phyloP scores from a whole-genome alignment of 352 stramenopile genomes.

The Elongisporangium prolatum region DNA sequence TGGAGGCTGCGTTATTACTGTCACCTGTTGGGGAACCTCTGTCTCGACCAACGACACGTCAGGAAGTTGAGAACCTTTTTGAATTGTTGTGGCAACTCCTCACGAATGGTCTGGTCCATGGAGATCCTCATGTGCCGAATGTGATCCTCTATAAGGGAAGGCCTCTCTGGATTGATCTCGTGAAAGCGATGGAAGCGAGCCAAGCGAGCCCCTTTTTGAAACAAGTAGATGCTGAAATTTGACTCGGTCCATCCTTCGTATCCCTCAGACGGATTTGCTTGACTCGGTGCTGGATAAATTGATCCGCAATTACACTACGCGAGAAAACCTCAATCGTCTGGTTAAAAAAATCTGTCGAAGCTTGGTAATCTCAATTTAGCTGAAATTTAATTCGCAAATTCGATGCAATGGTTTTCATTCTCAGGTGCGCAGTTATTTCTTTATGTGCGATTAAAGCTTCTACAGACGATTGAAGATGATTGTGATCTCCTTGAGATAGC shows the following conservation, averaged over 20 bases:
- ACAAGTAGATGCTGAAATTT: slow-evolving; percentile 23
- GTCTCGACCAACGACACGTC: slow-evolving; percentile 21
- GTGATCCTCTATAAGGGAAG: slow-evolving; percentile 20
- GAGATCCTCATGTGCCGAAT: slow-evolving; percentile 27
- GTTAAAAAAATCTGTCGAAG: slow-evolving; percentile 11
- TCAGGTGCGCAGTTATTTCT: too few relatives aligned
- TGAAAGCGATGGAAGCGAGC: slow-evolving; percentile 20
- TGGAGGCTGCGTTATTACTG: slow-evolving; percentile 19
- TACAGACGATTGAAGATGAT: too few relatives aligned
- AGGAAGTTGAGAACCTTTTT: slow-evolving; percentile 20
- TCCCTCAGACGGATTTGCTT: slow-evolving; percentile 7
- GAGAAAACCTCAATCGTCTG: slow-evolving; percentile 19
- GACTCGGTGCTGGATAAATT: slow-evolving; percentile 7
- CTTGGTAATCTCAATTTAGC: too few relatives aligned
- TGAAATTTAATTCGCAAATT: too few relatives aligned
- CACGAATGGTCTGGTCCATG: slow-evolving; percentile 17
- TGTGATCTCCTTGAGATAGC: too few relatives aligned
- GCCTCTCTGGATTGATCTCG: slow-evolving; percentile 27
- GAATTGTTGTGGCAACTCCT: slow-evolving; percentile 21
- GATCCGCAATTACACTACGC: slow-evolving; percentile 17
- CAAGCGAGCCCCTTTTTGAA: slow-evolving; percentile 13
- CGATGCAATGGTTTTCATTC: too few relatives aligned
- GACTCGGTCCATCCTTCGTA: slow-evolving; percentile 16
- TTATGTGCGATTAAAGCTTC: too few relatives aligned
- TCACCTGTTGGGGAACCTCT: slow-evolving; percentile 23